Evolutionary conservation across 2,329 filamentous ascomycete genomes (phyloP), one percentile per base, ranked within the genome.

Genomic region (Sphaerulina vaccinii): DNA sequence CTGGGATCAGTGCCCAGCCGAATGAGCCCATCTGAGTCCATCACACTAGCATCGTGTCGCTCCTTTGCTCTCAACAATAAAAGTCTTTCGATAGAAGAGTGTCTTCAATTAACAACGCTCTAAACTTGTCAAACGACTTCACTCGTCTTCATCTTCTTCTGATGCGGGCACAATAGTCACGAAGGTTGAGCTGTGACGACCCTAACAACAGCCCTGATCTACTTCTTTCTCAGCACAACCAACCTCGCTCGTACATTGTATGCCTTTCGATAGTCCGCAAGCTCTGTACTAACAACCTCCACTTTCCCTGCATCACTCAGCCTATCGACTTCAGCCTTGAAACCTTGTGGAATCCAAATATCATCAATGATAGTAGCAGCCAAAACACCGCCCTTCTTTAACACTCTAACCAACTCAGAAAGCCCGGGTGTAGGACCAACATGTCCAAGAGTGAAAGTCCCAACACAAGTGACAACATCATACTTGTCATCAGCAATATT

Each of bases 361-460:
- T 71, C 72, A 16, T 75, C 72, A 4, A 80, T 66, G 3, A 82
- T 70, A 1, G 79, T 81, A 1, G 77, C 76, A 27, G 79, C 74
- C 27, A 82, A 63, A 27, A 79, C 60, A 1, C 79, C 79, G 3
- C 69, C 70, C 9, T 58, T 68, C 65, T 75, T 77, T 23, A 73
- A 68, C 3, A 82, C 62, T 8, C 79, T 68, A 19, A 78, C 68
- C 42, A 82, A 75, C 60, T 82, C 79, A 18, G 69, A 63, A 35
- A 82, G 58, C 2, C 75, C 75, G 2, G 66, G 66, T 37, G 68
- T 64, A 0, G 79, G 78, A 1, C 79, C 79, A 29, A 82, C 74
- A 55, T 82, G 79, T 9, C 77, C 78, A 47, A 75, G 71, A 0
- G 80, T 82, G 54, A 82, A 73, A 2, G 78, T 81, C 21, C 79